A percentile compares a stretch with the other conserved stretches of the same genome.
These are phyloP conservation scores for Malus hybrid DNA, from an alignment of 331 rosid species.

Conservation along the genomic window DNA sequence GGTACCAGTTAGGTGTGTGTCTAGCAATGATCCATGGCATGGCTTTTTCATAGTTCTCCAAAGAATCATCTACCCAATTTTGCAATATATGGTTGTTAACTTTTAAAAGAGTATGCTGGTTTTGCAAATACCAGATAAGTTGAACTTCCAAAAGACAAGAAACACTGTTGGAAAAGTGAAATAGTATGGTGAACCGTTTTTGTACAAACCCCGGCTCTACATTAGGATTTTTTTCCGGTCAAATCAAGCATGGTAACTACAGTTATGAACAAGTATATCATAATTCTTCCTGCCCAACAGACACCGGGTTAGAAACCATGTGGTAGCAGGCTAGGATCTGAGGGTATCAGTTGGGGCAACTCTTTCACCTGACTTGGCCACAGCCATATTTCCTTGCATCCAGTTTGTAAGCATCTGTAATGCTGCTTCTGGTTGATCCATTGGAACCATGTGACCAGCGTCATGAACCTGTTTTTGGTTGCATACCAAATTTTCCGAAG, in stretches of 20 bases:
- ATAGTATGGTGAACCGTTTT: neutral
- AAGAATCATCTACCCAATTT: neutral
- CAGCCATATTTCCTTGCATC: constrained; percentile 66
- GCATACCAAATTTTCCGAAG: constrained; percentile 8
- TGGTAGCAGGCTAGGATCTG: neutral
- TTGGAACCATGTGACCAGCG: constrained; percentile 95
- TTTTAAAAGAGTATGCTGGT: neutral
- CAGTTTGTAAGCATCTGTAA: constrained; percentile 63
- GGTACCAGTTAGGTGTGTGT: neutral
- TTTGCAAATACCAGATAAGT: neutral
- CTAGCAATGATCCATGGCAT: neutral
- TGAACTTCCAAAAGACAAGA: neutral
- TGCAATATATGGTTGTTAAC: neutral
- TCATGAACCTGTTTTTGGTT: constrained; percentile 47
- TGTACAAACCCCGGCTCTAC: neutral
- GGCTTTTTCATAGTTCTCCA: neutral
- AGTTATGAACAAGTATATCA: neutral
- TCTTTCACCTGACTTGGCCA: constrained; percentile 14
- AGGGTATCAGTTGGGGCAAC: constrained; percentile 34
- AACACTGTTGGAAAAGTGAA: neutral
- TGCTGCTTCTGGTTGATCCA: constrained; percentile 93
- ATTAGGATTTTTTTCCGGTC: neutral
- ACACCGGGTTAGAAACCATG: neutral
- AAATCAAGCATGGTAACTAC: neutral
- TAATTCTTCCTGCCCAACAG: neutral